These are phyloP conservation scores for Ceratocystis diversiconidia DNA, from an alignment of 2,329 filamentous ascomycete genomes.

Conservation along the genomic window DNA sequence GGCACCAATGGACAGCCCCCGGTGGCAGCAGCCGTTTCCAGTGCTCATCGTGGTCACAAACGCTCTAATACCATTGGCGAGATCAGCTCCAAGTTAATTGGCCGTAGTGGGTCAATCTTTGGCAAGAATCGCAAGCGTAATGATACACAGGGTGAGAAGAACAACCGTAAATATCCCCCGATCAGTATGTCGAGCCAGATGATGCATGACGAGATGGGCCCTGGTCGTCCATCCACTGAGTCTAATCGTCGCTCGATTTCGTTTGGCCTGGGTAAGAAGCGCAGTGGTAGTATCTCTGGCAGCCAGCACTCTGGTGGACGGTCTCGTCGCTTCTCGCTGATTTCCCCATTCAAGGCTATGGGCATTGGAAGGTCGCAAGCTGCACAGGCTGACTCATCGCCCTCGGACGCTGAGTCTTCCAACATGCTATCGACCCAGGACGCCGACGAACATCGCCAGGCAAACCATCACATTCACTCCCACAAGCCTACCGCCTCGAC, in stretches of 20 bases:
- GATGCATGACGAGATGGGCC: constrained; percentile 34
- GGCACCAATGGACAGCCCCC: constrained; percentile 38
- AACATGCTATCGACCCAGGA: constrained; percentile 40
- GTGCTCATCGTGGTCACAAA: constrained; percentile 40
- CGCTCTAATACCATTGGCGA: constrained; percentile 64
- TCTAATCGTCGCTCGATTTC: constrained; percentile 59
- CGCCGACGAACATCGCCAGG: not conserved
- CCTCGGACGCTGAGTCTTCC: constrained; percentile 37
- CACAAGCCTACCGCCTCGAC: constrained; percentile 16
- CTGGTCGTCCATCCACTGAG: constrained; percentile 51
- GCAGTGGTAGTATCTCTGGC: constrained; percentile 49
- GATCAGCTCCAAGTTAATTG: constrained; percentile 72
- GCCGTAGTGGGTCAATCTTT: constrained; percentile 69
- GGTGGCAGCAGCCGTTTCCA: not conserved
- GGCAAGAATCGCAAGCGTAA: constrained; percentile 39
- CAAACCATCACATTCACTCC: constrained; percentile 2
- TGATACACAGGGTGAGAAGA: constrained; percentile 26
- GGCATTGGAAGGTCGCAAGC: constrained; percentile 36
- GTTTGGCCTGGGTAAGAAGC: constrained; percentile 54
- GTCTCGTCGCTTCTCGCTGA: constrained; percentile 54
- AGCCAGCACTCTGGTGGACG: constrained; percentile 44
- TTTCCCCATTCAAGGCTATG: constrained; percentile 47
- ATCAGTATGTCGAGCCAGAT: constrained; percentile 64
- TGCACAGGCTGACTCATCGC: constrained; percentile 26
- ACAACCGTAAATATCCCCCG: constrained; percentile 66